These are phyloP conservation scores for Rhodosporidiobolus sp. DNA, from an alignment of 768 basidiomycete genomes.

Conservation along the genomic window DNA sequence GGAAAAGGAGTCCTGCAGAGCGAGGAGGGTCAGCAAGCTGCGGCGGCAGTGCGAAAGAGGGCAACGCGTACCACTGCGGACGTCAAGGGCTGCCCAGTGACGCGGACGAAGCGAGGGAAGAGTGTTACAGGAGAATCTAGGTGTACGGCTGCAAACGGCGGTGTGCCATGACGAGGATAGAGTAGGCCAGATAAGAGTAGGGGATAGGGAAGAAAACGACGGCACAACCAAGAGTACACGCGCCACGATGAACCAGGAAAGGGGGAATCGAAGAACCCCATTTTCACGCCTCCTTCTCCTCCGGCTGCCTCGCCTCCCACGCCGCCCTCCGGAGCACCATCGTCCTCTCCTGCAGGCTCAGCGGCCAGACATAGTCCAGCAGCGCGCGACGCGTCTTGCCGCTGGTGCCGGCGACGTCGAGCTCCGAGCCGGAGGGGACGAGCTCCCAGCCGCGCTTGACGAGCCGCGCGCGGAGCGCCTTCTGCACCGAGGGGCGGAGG, in stretches of 20 bases:
- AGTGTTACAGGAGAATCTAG: too few relatives aligned
- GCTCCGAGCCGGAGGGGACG: slow-evolving; percentile 1
- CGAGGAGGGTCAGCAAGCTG: too few relatives aligned
- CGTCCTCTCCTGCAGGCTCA: slow-evolving; percentile 20
- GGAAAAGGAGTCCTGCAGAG: neutral
- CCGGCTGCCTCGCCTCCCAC: slow-evolving; percentile 22
- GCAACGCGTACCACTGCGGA: too few relatives aligned
- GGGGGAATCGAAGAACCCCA: neutral
- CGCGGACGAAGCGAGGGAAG: too few relatives aligned
- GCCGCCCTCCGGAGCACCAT: slow-evolving; percentile 9
- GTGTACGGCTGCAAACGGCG: too few relatives aligned
- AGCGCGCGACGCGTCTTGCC: neutral
- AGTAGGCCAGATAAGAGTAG: too few relatives aligned
- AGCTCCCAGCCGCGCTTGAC: slow-evolving; percentile 22
- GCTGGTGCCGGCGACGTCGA: neutral
- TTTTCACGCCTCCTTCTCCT: neutral
- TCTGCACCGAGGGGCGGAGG: slow-evolving; percentile 23
- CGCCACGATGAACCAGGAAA: too few relatives aligned
- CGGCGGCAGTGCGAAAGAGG: too few relatives aligned
- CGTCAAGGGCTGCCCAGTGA: too few relatives aligned
- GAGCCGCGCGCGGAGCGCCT: neutral
- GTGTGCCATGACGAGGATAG: too few relatives aligned
- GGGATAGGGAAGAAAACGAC: too few relatives aligned
- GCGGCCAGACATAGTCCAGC: slow-evolving; percentile 17
- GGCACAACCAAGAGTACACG: too few relatives aligned